These are phyloP conservation scores for Sungouiella thailandica DNA, from an alignment of 805 yeast genomes.

Conservation along the genomic window DNA sequence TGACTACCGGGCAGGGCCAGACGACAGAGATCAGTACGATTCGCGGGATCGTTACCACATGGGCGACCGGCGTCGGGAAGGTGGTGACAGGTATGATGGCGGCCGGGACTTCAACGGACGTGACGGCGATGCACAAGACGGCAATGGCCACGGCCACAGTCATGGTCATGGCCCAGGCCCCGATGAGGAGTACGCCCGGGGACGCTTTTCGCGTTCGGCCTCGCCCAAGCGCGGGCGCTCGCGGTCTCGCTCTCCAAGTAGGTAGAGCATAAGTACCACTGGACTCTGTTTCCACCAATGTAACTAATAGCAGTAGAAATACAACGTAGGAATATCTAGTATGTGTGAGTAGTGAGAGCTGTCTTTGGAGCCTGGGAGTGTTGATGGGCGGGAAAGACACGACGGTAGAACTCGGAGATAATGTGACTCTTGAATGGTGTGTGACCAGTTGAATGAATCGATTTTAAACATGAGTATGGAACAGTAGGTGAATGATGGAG, in stretches of 20 bases:
- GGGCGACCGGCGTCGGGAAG: slow-evolving; percentile 11
- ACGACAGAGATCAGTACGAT: slow-evolving; percentile 17
- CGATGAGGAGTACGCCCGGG: slow-evolving; percentile 16
- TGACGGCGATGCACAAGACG: slow-evolving; percentile 11
- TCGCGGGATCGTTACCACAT: slow-evolving; percentile 14
- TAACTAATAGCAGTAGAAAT: too few species aligned
- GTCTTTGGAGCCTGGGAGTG: too few species aligned
- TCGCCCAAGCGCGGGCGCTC: slow-evolving; percentile 32
- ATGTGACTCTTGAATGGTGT: too few species aligned
- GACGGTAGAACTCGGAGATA: too few species aligned
- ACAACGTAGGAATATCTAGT: too few species aligned
- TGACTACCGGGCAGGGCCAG: slow-evolving; percentile 16
- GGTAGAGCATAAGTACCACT: slow-evolving; percentile 7
- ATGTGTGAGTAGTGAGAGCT: too few species aligned
- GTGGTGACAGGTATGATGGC: slow-evolving; percentile 9
- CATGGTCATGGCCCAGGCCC: slow-evolving; percentile 4
- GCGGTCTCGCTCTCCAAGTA: slow-evolving; percentile 32
- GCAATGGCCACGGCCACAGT: slow-evolving; percentile 10
- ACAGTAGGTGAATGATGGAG: too few species aligned
- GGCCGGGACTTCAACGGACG: slow-evolving; percentile 6
- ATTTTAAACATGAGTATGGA: too few species aligned
- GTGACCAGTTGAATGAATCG: too few species aligned
- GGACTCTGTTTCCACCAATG: too few species aligned
- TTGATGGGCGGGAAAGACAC: too few species aligned
- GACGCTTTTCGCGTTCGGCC: slow-evolving; percentile 29